phyloP scores from a whole-genome alignment of 1,139 yeast genomes.

The Debaryomyces singareniensis region DNA sequence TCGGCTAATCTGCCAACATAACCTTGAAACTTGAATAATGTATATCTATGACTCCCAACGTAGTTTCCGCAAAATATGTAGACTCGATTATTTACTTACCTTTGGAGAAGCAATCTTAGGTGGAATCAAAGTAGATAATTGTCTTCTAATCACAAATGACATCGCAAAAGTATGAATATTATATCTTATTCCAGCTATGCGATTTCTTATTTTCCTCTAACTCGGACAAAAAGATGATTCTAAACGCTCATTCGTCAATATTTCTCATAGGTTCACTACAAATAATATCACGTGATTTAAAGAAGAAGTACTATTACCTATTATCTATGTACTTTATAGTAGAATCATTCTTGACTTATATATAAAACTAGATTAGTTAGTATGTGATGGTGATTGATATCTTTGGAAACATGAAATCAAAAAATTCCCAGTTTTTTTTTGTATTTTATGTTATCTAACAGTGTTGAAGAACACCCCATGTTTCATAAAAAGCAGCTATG shows the following conservation, averaged over 20 bases:
- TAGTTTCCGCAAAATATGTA: too few relatives aligned
- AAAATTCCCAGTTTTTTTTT: neutral
- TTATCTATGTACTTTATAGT: too few relatives aligned
- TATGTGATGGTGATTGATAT: too few relatives aligned
- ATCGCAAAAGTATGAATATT: conserved; percentile 22
- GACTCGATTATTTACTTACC: conserved; percentile 55
- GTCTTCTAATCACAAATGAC: conserved; percentile 89
- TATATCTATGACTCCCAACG: too few relatives aligned
- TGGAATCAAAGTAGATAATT: conserved; percentile 92
- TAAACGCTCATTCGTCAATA: neutral
- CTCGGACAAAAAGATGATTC: conserved; percentile 1
- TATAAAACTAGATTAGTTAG: conserved; percentile 37
- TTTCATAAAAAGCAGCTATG: too few relatives aligned
- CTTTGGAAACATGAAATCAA: too few relatives aligned
- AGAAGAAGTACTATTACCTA: too few relatives aligned
- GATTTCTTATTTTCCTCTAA: neutral
- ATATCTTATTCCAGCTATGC: neutral
- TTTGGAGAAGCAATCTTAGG: conserved; percentile 97
- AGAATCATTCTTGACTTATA: conserved; percentile 32
- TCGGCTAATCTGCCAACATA: too few relatives aligned
- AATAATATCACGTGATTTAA: too few relatives aligned
- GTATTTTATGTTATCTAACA: neutral
- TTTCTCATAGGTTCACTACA: too few relatives aligned
- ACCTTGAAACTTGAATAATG: too few relatives aligned
- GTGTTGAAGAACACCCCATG: neutral